Percentiles rank a stretch among this genome's conserved stretches.
Conservation (phyloP, 2,329 filamentous ascomycete species). For the Aureobasidium sp. region DNA sequence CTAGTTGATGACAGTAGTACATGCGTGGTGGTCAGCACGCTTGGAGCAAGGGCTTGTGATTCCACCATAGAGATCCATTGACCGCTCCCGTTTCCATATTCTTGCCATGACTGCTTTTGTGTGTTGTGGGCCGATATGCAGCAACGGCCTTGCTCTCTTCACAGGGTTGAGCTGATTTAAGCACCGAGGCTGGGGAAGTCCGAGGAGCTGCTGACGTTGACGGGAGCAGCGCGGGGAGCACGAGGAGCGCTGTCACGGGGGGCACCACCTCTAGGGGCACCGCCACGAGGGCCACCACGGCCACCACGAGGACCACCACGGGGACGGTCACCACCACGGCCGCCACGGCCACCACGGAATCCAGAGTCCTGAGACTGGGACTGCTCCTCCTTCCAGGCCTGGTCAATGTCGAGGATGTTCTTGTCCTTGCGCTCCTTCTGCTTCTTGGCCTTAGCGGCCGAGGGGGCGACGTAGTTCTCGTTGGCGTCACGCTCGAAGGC, state of each 20-base stretch:
- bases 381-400: constrained; percentile 52
- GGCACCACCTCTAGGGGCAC: constrained; percentile 33
- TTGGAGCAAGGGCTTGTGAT: background rate
- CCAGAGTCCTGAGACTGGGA: constrained; percentile 38
- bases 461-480: constrained; percentile 65
- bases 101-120: constrained; percentile 13
- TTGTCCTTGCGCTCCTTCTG: constrained; percentile 90
- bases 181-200: constrained; percentile 31
- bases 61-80: background rate
- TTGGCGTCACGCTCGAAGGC: constrained; percentile 48
- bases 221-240: constrained; percentile 20
- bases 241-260: constrained; percentile 40
- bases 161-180: constrained; percentile 12
- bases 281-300: constrained; percentile 46
- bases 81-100: background rate
- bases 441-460: constrained; percentile 68
- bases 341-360: constrained; percentile 45
- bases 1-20: constrained; percentile 14
- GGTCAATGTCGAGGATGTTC: constrained; percentile 80
- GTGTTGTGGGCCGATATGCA: constrained; percentile 7
- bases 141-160: constrained; percentile 1
- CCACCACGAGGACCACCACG: constrained; percentile 41
- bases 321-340: constrained; percentile 35
- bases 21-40: background rate
- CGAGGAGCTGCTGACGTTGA: constrained; percentile 28